Evolutionary conservation across 2,329 filamentous ascomycete genomes (phyloP).

Genomic region (Cercospora sesami): DNA sequence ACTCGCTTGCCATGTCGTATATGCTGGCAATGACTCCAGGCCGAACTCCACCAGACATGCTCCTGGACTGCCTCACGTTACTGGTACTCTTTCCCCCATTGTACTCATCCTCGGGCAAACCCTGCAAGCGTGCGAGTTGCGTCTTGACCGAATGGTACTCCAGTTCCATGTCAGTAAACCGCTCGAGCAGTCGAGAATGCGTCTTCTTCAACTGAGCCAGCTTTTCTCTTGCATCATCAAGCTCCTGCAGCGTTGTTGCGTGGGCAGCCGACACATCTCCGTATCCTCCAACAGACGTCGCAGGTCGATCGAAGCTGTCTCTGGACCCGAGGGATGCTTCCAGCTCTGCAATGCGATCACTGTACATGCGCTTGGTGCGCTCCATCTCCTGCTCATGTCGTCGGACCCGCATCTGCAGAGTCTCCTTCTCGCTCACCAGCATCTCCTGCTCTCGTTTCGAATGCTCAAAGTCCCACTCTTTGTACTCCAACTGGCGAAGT

Average conservation of each 20-base stretch:
- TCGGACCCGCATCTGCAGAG: conserved; percentile 59
- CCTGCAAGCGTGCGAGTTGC: conserved; percentile 31
- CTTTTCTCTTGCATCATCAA: conserved; percentile 50
- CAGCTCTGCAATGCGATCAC: conserved; percentile 51
- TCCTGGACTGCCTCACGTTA: conserved; percentile 11
- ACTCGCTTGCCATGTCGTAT: conserved; percentile 30
- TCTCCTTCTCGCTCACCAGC: conserved; percentile 60
- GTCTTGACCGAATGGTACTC: conserved; percentile 36
- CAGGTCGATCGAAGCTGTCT: conserved; percentile 16
- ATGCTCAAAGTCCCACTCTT: conserved; percentile 60
- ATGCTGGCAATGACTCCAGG: conserved; percentile 26
- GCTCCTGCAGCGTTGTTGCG: conserved; percentile 33
- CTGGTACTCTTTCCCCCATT: conserved; percentile 9
- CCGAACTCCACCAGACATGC: conserved; percentile 26
- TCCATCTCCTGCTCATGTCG: conserved; percentile 54
- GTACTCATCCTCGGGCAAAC: conserved; percentile 13
- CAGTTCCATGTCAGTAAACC: conserved; percentile 51
- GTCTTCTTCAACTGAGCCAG: conserved; percentile 54
- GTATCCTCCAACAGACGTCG: conserved; percentile 1
- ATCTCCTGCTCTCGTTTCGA: conserved; percentile 60
- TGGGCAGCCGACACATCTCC: conserved; percentile 10
- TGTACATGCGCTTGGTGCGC: conserved; percentile 49
- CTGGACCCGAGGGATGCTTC: conserved; percentile 37
- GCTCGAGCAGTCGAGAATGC: conserved; percentile 52
- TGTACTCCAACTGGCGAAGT: conserved; percentile 64